Conservation (phyloP, 164 flowering plant genomes). For the Tetracentron sinense region DNA sequence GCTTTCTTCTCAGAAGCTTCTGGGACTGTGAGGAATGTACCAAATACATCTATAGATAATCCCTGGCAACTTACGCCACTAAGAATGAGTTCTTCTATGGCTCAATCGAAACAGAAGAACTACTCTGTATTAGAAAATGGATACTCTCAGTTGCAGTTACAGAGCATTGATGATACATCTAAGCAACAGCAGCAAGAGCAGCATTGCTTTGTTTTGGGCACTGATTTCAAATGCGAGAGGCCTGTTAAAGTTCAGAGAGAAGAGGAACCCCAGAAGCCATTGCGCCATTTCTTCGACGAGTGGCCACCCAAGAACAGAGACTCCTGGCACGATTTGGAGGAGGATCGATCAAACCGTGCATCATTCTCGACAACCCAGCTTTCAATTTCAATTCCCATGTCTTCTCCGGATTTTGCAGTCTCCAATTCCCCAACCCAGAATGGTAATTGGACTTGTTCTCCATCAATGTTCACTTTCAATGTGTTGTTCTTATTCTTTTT, state of each 20-base stretch:
- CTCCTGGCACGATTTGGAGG: slow-evolving; percentile 26
- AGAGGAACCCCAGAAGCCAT: slow-evolving; percentile 29
- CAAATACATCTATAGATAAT: slow-evolving; percentile 13
- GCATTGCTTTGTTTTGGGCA: slow-evolving; percentile 39
- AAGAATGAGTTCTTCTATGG: slow-evolving; percentile 18
- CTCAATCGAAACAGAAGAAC: slow-evolving; percentile 5
- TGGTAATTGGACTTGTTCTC: slow-evolving; percentile 10
- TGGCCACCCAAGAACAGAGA: slow-evolving; percentile 34
- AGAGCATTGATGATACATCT: slow-evolving; percentile 4
- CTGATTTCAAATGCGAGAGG: slow-evolving; percentile 33
- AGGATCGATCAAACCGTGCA: slow-evolving; percentile 11
- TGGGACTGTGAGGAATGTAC: slow-evolving; percentile 14
- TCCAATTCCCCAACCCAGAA: slow-evolving; percentile 19
- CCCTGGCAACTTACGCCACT: slow-evolving; percentile 17
- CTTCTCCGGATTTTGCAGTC: slow-evolving; percentile 17
- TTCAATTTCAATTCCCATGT: slow-evolving; percentile 32
- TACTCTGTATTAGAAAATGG: slow-evolving; percentile 9
- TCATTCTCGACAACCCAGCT: slow-evolving; percentile 29
- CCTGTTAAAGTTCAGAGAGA: slow-evolving; percentile 21
- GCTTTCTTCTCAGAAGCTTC: slow-evolving; percentile 34
- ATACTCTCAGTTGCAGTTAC: slow-evolving; percentile 15
- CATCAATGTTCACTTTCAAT: too few species aligned
- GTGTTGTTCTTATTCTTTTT: neutral
- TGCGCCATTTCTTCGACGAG: slow-evolving; percentile 41
- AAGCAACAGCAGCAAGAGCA: slow-evolving; percentile 23